phyloP scores from a whole-genome alignment of 768 basidiomycete species.

The Lentinus tigrinus region DNA sequence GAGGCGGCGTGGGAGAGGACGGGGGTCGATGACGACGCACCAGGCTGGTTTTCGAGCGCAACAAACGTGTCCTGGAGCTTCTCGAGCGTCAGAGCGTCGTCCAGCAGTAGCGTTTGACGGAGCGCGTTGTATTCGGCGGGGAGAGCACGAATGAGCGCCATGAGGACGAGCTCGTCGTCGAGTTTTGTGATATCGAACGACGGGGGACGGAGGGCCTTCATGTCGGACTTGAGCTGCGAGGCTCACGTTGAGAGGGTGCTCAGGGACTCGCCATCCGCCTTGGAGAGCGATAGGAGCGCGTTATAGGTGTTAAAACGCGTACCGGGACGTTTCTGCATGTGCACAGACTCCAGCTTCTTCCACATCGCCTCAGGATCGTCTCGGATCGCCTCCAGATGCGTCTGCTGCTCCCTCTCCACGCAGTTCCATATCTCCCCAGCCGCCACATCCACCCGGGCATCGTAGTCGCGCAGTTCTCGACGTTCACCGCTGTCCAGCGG shows the following conservation, averaged over 20 bases:
- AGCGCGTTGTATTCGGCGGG: not conserved
- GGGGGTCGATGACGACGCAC: no score
- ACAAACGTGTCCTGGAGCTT: no score
- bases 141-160: conserved; percentile 1
- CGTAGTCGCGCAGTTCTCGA: not conserved
- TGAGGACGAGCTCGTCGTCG: conserved; percentile 12
- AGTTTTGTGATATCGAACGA: conserved; percentile 8
- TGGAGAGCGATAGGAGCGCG: conserved; percentile 11
- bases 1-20: no score
- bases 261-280: conserved; percentile 15
- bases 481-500: not conserved
- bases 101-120: not conserved
- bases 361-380: conserved; percentile 12
- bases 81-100: no score
- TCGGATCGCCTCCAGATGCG: conserved; percentile 3
- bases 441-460: conserved; percentile 2
- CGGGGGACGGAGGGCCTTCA: conserved; percentile 10
- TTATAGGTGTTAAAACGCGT: conserved; percentile 18
- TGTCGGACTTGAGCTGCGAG: conserved; percentile 9
- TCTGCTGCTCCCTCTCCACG: conserved; percentile 5
- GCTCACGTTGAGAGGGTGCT: conserved; percentile 3
- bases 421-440: conserved; percentile 2
- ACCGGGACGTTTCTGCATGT: conserved; percentile 13
- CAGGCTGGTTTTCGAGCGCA: no score
- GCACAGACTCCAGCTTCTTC: conserved; percentile 11